Evolutionary conservation across 495 filamentous ascomycete genomes (phyloP), one percentile per base, ranked within the genome.

Genomic region (Bacidia gigantensis): DNA sequence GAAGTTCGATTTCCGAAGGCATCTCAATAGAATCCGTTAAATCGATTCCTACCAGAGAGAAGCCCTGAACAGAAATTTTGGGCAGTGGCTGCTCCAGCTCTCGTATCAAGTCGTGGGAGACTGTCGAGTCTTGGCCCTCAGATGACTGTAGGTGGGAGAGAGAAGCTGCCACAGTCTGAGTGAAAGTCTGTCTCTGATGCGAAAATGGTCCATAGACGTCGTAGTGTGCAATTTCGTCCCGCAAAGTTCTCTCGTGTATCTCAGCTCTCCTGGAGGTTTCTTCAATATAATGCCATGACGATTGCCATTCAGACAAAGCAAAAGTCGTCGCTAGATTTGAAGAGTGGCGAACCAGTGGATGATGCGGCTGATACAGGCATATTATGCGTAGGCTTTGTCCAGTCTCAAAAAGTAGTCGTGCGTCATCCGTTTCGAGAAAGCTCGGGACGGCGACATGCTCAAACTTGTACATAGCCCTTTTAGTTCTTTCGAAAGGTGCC

Each of bases 301-400:
- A 89, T 29, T 77, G 76, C 83, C 83, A 92, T 24, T 81, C 69
- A 11, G 41, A 39, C 10, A 10, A n/a, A 10, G 32, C 32, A 10
- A 10, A 39, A 39, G 32, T n/a, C 32, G 10, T n/a, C 10, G 32
- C 32, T 39, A n/a, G 12, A 44, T 44, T 44, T 44, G 41, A 60
- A 40, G 74, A 72, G 26, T 66, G 58, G 46, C 68, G 72, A 20
- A 78, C 73, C 45, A 96, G 69, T 0, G 86, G 84, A 64, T 96
- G 87, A 3, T 82, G 72, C n/a, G 87, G 78, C 58, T 89, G 82
- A 58, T 84, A 78, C 11, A 67, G 69, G 52, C 80, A 77, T 18
- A 96, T 67, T 50, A 93, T 77, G 23, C 84, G 75, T 45, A 95
- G 65, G 57, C 82, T 89, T 55, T 78, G 75, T 1, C 86, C 88